Evolutionary conservation across 495 filamentous ascomycete genomes (phyloP).

Genomic region (Clohesyomyces aquaticus): DNA sequence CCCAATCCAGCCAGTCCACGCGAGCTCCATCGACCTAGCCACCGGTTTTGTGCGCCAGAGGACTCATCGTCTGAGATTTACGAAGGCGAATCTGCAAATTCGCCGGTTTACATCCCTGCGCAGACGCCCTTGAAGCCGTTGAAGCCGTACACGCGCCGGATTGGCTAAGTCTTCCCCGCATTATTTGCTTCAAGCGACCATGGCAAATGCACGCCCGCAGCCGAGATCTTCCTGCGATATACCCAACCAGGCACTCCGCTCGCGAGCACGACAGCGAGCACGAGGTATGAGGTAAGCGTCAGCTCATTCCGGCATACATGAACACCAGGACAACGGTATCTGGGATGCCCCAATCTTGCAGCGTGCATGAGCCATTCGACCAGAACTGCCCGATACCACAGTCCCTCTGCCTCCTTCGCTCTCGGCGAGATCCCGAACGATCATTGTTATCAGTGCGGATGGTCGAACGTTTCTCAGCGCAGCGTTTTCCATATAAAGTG

Average conservation of each 20-base stretch:
- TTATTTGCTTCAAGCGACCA: background rate
- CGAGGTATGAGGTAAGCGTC: background rate
- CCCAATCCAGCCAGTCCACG: constrained; percentile 8
- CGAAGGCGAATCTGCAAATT: background rate
- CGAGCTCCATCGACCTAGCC: background rate
- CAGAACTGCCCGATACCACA: no score
- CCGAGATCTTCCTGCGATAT: background rate
- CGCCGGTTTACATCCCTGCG: background rate
- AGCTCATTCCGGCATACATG: no score
- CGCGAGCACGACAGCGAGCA: background rate
- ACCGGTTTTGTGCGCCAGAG: background rate
- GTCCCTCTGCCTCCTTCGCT: no score
- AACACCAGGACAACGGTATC: background rate
- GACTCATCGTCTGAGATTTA: background rate
- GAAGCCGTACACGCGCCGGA: background rate
- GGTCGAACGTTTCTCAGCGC: no score
- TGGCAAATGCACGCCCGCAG: background rate
- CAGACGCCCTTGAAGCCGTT: background rate
- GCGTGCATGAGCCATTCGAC: no score
- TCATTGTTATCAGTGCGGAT: no score
- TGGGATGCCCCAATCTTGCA: background rate
- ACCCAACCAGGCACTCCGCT: background rate
- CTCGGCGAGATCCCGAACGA: no score
- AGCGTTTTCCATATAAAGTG: no score
- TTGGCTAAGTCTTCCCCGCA: background rate